Conservation (phyloP, 192 early-diverging fungal genomes). For the Backusella morwellensis region DNA sequence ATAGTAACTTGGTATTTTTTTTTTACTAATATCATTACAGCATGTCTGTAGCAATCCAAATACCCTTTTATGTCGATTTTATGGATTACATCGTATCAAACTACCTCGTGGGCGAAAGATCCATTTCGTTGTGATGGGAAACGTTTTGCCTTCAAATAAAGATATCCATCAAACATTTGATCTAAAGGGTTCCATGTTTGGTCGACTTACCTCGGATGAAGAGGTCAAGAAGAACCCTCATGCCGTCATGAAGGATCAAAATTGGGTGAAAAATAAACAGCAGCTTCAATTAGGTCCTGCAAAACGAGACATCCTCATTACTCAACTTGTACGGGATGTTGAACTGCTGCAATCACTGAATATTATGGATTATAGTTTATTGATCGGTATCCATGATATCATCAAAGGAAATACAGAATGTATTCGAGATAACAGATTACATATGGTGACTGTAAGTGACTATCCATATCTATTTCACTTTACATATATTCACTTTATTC, state of each 20-base stretch:
- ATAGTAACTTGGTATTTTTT: slow-evolving; percentile 63
- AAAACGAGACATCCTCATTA: slow-evolving; percentile 77
- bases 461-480: slow-evolving; percentile 25
- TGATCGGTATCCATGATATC: slow-evolving; percentile 92
- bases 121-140: slow-evolving; percentile 99
- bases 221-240: slow-evolving; percentile 78
- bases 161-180: slow-evolving; percentile 98
- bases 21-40: slow-evolving; percentile 67
- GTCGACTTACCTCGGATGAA: slow-evolving; percentile 78
- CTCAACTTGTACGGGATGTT: slow-evolving; percentile 89
- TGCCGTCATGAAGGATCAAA: slow-evolving; percentile 95
- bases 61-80: slow-evolving; percentile 90
- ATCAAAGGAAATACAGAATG: slow-evolving; percentile 84
- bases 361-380: slow-evolving; percentile 93
- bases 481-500: background rate
- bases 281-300: slow-evolving; percentile 81
- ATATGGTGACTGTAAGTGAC: slow-evolving; percentile 29
- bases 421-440: slow-evolving; percentile 56
- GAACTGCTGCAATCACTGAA: slow-evolving; percentile 45
- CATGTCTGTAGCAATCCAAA: slow-evolving; percentile 87
- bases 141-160: slow-evolving; percentile 97
- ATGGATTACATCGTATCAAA: slow-evolving; percentile 95
- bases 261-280: slow-evolving; percentile 82
- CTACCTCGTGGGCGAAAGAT: slow-evolving; percentile 89
- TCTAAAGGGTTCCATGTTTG: slow-evolving; percentile 92